Base-by-base conservation (phyloP, 148 eudicot species). In the Pharnaceum exiguum region DNA sequence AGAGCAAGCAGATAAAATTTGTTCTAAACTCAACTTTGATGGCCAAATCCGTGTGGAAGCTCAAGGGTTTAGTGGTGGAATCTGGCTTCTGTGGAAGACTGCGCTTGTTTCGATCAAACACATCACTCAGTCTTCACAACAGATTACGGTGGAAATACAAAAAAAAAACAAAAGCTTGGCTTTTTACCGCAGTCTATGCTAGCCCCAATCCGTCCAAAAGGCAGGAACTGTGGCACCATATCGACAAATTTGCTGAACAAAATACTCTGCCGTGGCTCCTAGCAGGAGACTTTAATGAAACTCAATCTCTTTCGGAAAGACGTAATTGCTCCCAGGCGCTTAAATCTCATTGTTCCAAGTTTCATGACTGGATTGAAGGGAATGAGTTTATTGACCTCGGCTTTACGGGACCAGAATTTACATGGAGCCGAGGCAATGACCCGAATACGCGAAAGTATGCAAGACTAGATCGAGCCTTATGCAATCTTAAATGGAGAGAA, bases 1-100 rank as follows among this genome's bases (percentile, higher is more conserved):
- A 11, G 42, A 11, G 16, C 25, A 44, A 54, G 53, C 60, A 42
- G 61, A 56, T 36, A 53, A 24, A 11, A 17, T 11, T 50, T 54
- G 69, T 52, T 2, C 18, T 10, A 37, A 16, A 0, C 24, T 49
- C 4, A 15, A 1, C 0, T 49, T 25, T 24, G 17, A 26, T 49
- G 4, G 32, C 7, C 4, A 18, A 2, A 4, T 22, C 0, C 12
- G 30, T 1, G 30, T 49, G 5, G 3, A 49, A 2, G 53, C 53
- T 3, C 15, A 2, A 0, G 53, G 4, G 2, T 49, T 49, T 25
- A 4, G 5, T 1, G 54, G 54, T 0, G 54, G 54, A 2, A 27
- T 50, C 28, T 50, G 35, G 54, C 7, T 50, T 4, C 10, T 50
- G 0, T 50, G 54, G 33, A 9, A 23, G 7, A 6, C 17, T 0